Base-by-base conservation (phyloP, 2,329 filamentous ascomycete species). In the Coniochaeta ligniaria region DNA sequence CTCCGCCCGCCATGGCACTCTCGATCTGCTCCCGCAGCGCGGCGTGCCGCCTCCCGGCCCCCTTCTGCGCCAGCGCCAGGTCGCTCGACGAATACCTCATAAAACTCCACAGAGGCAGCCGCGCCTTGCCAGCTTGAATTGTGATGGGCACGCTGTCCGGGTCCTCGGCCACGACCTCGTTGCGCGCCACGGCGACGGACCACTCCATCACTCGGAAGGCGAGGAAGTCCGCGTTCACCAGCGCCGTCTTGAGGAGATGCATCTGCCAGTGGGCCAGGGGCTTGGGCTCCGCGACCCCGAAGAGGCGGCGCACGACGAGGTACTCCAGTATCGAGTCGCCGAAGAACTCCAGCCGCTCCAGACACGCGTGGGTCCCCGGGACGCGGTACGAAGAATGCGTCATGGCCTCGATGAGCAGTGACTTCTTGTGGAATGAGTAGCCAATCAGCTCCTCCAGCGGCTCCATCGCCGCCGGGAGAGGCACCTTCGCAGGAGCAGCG, bases 291-390 rank as follows among this genome's bases (percentile, higher is more conserved):
- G 60, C 63, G 58, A 72, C 65, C 2, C 70, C 68, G 71, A 84
- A 89, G 6, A 94, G 74, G n/a, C 75, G 78, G 0, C 75, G 77
- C 8, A 91, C 85, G 57, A 97, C 77, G 60, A 96, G 77, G 66
- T 86, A 83, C 72, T 98, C 94, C 0, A 98, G 83, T 2, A 97
- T 78, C 0, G 92, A 84, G 66, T 98, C 94, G 1, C 94, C 94
- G 0, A 97, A 76, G 67, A 95, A 96, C 69, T 97, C 94, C 1
- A 97, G 81, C 0, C 92, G 84, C 65, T 97, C 90, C 14, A 85
- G 80, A 24, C 74, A 78, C 2, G 78, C 77, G 5, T 80, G 76
- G 17, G 75, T 73, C 33, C 77, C 77, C 58, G 78, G 80, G 6
- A 71, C 60, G 50, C 70, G 73, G 66, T 70, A 79, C 0, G 90